phyloP scores from a whole-genome alignment of 495 filamentous ascomycete genomes.

The Penicillium ochrochloron region DNA sequence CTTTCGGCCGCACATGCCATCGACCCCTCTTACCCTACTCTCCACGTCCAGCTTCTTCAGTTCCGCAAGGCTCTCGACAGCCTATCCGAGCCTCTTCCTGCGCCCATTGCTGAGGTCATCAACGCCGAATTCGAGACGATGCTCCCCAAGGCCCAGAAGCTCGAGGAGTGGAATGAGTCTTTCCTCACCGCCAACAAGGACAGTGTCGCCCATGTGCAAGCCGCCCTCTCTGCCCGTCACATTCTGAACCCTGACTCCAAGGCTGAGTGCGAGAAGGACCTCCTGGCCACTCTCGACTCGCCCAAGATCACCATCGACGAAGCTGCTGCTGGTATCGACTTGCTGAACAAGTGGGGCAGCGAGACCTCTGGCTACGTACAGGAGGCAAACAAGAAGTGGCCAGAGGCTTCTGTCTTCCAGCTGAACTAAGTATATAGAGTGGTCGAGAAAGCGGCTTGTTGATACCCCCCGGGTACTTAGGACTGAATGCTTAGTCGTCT shows the following conservation, averaged over 20 bases:
- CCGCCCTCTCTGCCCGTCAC: conserved; percentile 62
- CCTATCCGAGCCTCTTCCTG: conserved; percentile 56
- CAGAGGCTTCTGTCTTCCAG: conserved; percentile 66
- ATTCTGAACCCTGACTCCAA: conserved; percentile 62
- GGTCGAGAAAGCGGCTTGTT: background rate
- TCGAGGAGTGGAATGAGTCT: conserved; percentile 69
- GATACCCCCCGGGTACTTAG: background rate
- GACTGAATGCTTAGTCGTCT: background rate
- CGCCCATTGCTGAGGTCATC: conserved; percentile 67
- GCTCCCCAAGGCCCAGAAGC: conserved; percentile 58
- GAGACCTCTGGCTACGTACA: conserved; percentile 62
- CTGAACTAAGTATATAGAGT: conserved; percentile 27
- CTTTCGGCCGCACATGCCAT: conserved; percentile 72
- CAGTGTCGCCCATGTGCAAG: conserved; percentile 65
- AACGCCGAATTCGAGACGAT: conserved; percentile 65
- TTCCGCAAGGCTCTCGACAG: conserved; percentile 68
- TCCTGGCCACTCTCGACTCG: conserved; percentile 60
- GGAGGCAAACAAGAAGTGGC: conserved; percentile 72
- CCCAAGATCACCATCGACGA: conserved; percentile 61
- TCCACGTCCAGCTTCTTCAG: conserved; percentile 75
- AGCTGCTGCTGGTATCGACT: conserved; percentile 60
- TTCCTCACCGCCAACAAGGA: conserved; percentile 66
- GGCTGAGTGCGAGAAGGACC: conserved; percentile 61
- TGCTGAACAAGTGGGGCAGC: conserved; percentile 65
- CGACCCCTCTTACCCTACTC: conserved; percentile 70